Base-by-base conservation (phyloP, 2,329 filamentous ascomycete species). In the Fusarium longipes region DNA sequence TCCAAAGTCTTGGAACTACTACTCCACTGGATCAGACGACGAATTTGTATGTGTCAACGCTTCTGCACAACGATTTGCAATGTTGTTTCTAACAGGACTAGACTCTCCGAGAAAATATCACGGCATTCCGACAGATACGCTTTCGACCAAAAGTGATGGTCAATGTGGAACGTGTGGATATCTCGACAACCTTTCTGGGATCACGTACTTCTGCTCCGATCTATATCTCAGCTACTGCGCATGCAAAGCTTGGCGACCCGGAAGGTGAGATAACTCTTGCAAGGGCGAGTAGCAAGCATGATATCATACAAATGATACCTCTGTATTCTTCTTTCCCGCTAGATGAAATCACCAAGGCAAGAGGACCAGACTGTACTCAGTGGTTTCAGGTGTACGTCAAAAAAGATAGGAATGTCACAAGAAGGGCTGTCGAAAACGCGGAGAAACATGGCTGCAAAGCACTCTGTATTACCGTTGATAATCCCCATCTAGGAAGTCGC, bases 371-470 rank as follows among this genome's bases (percentile, higher is more conserved):
- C 8, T 25, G 25, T 6, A 66, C 49, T 0, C 63, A 65, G 8
- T 65, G 62, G 63, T 65, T 51, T 8, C 63, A 65, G 22, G 29
- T 65, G 1, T 66, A 65, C 14, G 63, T 65, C 22, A 66, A 63
- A 11, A 65, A 63, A 29, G 39, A 65, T 8, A 49, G 63, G 4
- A 39, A 27, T 8, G 49, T 50, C 5, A 51, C 56, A 1, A 44
- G 25, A 3, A 61, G 61, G 9, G 49, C 56, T 11, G 38, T 65
- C 9, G 44, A 66, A 12, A 48, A 60, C 5, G 63, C 63, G 0
- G 62, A 65, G 18, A 15, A 27, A 12, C 39, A 33, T 17, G 63
- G 63, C 1, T 65, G 56, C 12, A 65, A 47, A 15, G 63, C 49
- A 2, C 17, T 65, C 2, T 66, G 63, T n/a, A 66, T 65, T 7